Evolutionary conservation across 1,139 yeast species (phyloP).

Genomic region (Suhomyces guaymorum): DNA sequence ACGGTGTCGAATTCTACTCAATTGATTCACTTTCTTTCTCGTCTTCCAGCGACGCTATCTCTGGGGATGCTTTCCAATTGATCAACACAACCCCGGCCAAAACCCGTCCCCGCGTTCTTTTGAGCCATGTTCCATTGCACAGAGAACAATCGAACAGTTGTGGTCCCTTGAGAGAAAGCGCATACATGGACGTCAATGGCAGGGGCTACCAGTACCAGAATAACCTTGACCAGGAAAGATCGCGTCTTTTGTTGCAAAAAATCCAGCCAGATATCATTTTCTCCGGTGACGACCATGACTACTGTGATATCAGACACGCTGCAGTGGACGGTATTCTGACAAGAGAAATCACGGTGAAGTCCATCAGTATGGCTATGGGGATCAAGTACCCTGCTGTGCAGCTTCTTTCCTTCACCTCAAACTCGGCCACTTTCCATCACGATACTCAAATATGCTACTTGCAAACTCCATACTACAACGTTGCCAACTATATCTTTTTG

Average conservation of each 20-base stretch:
- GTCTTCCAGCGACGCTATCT: too few species aligned
- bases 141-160: constrained; percentile 40
- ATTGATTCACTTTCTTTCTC: constrained; percentile 48
- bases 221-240: constrained; percentile 34
- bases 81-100: constrained; percentile 25
- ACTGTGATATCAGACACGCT: constrained; percentile 49
- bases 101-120: constrained; percentile 35
- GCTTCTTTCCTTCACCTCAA: constrained; percentile 36
- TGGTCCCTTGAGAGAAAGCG: constrained; percentile 47
- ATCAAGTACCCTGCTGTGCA: constrained; percentile 56
- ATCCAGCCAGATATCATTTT: constrained; percentile 45
- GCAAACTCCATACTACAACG: constrained; percentile 50
- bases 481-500: constrained; percentile 37
- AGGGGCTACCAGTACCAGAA: constrained; percentile 58
- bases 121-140: constrained; percentile 53
- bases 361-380: constrained; percentile 64
- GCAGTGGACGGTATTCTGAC: constrained; percentile 16
- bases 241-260: constrained; percentile 30
- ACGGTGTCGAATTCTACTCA: constrained; percentile 47
- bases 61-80: constrained; percentile 34
- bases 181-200: constrained; percentile 23
- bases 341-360: constrained; percentile 54
- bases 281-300: constrained; percentile 58
- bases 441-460: constrained; percentile 49
- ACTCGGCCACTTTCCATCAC: constrained; percentile 29